Evolutionary conservation across 306 rosid genomes (phyloP).

Genomic region (Cucurbita maxima): DNA sequence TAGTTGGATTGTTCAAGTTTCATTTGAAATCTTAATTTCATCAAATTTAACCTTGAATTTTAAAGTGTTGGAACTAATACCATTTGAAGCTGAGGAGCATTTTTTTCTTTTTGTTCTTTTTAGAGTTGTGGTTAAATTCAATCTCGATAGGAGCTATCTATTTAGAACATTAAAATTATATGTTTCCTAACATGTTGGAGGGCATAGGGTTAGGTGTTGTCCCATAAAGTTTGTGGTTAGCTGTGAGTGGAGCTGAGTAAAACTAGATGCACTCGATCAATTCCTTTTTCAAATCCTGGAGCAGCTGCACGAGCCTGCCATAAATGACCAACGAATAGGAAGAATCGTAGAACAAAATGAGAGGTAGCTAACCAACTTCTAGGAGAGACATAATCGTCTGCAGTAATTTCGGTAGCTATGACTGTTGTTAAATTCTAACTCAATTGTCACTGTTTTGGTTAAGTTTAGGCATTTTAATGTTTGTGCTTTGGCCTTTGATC

Average conservation of each 20-base stretch:
- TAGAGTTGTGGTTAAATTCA: too few relatives aligned
- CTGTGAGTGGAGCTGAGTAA: neutral
- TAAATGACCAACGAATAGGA: too few relatives aligned
- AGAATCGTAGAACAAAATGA: too few relatives aligned
- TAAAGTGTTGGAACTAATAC: neutral
- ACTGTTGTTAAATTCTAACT: neutral
- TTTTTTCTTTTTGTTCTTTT: too few relatives aligned
- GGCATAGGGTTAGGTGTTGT: neutral
- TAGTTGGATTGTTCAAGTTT: neutral
- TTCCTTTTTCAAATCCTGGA: too few relatives aligned
- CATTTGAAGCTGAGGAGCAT: neutral
- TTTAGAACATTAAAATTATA: too few relatives aligned
- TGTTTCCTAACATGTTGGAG: neutral
- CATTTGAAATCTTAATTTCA: neutral
- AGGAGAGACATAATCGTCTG: too few relatives aligned
- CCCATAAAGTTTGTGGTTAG: neutral
- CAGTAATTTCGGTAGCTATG: too few relatives aligned
- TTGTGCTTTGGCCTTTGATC: neutral
- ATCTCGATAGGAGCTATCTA: neutral
- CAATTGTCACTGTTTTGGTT: neutral
- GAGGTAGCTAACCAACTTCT: too few relatives aligned
- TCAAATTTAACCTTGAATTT: neutral
- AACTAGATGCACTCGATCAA: too few relatives aligned
- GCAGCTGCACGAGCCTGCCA: too few relatives aligned
- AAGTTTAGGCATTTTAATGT: neutral